phyloP scores from a whole-genome alignment of 768 basidiomycete genomes.

The Amanita pallidorosea region DNA sequence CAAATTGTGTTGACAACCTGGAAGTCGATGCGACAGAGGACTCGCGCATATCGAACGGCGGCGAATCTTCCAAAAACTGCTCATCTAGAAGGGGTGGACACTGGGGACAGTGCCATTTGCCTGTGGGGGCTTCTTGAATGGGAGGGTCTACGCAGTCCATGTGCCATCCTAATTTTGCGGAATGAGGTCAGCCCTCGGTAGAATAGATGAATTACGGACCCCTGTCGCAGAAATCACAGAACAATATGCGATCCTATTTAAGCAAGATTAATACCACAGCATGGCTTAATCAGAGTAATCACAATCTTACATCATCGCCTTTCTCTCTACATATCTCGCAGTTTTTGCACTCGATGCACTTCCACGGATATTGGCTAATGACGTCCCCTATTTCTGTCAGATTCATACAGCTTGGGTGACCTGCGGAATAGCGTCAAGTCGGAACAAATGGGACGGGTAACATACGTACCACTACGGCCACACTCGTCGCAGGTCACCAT shows the following conservation, averaged over 20 bases:
- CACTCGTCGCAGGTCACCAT: slow-evolving; percentile 80
- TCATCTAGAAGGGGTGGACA: slow-evolving; percentile 32
- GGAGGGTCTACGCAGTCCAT: slow-evolving; percentile 72
- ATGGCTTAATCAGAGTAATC: slow-evolving; percentile 2
- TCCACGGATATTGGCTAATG: slow-evolving; percentile 73
- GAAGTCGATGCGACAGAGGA: slow-evolving; percentile 36
- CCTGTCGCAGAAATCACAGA: slow-evolving; percentile 93
- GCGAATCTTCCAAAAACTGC: slow-evolving; percentile 1
- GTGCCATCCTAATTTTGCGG: slow-evolving; percentile 57
- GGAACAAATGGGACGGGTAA: slow-evolving; percentile 3
- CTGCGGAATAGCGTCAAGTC: slow-evolving; percentile 24
- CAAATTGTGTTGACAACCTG: slow-evolving; percentile 9
- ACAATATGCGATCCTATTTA: slow-evolving; percentile 62
- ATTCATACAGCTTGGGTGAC: slow-evolving; percentile 82
- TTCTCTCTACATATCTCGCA: slow-evolving; percentile 83
- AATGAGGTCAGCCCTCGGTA: slow-evolving; percentile 4
- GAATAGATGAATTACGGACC: slow-evolving; percentile 29
- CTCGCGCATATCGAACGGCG: slow-evolving; percentile 15
- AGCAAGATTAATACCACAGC: slow-evolving; percentile 7
- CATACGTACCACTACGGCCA: slow-evolving; percentile 59
- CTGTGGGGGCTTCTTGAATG: slow-evolving; percentile 58
- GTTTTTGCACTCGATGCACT: slow-evolving; percentile 84
- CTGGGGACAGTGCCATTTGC: slow-evolving; percentile 66
- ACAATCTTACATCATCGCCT: slow-evolving; percentile 72
- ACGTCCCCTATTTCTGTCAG: slow-evolving; percentile 44